Conservation (phyloP, 176 grass and related monocot species). For the Triticum turgidum region DNA sequence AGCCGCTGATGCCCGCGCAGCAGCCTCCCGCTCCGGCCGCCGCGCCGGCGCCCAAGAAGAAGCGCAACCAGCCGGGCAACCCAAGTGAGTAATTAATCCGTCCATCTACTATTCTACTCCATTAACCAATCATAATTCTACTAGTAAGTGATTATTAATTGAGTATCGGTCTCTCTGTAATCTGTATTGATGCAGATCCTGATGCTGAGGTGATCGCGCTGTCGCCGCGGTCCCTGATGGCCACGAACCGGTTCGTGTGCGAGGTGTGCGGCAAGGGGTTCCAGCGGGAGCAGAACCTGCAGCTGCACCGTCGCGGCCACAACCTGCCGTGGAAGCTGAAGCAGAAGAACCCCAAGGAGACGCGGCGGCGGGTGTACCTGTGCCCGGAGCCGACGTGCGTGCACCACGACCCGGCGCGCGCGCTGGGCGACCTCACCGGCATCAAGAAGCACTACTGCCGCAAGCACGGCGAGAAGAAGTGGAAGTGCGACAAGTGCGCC, state of each 20-base stretch:
- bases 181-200: slow-evolving; percentile 48
- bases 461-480: slow-evolving; percentile 99
- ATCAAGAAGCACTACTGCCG: slow-evolving; percentile 99
- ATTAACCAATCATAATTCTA: neutral
- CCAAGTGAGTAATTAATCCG: slow-evolving; percentile 62
- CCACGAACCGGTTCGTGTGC: slow-evolving; percentile 96
- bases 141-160: neutral
- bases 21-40: slow-evolving; percentile 5
- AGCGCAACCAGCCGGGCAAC: slow-evolving; percentile 88
- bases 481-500: slow-evolving; percentile 99
- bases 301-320: slow-evolving; percentile 95
- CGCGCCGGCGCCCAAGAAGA: slow-evolving; percentile 70
- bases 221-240: slow-evolving; percentile 78
- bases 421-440: slow-evolving; percentile 87
- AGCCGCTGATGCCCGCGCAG: slow-evolving; percentile 29
- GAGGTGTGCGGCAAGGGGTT: slow-evolving; percentile 98
- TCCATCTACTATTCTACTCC: neutral
- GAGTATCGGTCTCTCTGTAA: neutral
- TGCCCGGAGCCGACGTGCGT: slow-evolving; percentile 97
- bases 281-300: slow-evolving; percentile 98
- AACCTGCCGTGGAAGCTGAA: slow-evolving; percentile 98
- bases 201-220: slow-evolving; percentile 96
- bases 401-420: slow-evolving; percentile 88
- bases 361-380: slow-evolving; percentile 77
- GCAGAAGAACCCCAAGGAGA: slow-evolving; percentile 93